A percentile compares a stretch with the other conserved stretches of the same genome.
These are phyloP conservation scores for Marasmius sp. DNA, from an alignment of 1,284 basidiomycete species.

Conservation along the genomic window DNA sequence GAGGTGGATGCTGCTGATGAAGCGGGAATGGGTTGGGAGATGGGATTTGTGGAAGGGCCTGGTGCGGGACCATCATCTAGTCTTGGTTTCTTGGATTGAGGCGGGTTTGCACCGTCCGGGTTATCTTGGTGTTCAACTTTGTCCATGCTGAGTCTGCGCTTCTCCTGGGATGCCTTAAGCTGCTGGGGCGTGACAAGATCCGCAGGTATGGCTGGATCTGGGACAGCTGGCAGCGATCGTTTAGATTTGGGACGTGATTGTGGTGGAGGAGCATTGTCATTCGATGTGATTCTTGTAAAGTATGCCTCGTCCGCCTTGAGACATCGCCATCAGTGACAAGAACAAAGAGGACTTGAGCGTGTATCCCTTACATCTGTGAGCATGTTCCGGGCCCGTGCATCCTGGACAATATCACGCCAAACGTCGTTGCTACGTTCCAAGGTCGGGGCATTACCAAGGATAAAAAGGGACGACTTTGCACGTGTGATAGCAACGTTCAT, in stretches of 20 bases:
- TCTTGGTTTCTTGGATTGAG: background rate
- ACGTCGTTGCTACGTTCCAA: slow-evolving; percentile 81
- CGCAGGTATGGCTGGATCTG: background rate
- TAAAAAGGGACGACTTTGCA: slow-evolving; percentile 91
- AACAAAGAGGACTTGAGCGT: background rate
- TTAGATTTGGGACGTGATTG: background rate
- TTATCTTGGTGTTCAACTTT: too few relatives aligned
- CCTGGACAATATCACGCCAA: slow-evolving; percentile 78
- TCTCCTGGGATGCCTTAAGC: background rate
- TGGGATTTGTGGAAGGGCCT: background rate
- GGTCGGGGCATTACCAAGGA: slow-evolving; percentile 88
- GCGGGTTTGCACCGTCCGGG: background rate
- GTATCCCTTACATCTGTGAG: slow-evolving; percentile 50
- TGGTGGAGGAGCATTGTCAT: background rate
- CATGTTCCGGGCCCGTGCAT: slow-evolving; percentile 63
- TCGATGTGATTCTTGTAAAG: slow-evolving; percentile 24
- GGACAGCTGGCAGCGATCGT: background rate
- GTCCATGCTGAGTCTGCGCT: background rate
- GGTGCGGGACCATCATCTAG: background rate
- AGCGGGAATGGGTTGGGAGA: background rate
- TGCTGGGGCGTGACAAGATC: background rate
- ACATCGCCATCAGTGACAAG: slow-evolving; percentile 4
- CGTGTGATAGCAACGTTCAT: slow-evolving; percentile 99
- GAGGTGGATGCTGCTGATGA: background rate
- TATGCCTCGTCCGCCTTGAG: slow-evolving; percentile 31